Conservation (phyloP, 2,329 filamentous ascomycete genomes). For the Claviceps arundinis region DNA sequence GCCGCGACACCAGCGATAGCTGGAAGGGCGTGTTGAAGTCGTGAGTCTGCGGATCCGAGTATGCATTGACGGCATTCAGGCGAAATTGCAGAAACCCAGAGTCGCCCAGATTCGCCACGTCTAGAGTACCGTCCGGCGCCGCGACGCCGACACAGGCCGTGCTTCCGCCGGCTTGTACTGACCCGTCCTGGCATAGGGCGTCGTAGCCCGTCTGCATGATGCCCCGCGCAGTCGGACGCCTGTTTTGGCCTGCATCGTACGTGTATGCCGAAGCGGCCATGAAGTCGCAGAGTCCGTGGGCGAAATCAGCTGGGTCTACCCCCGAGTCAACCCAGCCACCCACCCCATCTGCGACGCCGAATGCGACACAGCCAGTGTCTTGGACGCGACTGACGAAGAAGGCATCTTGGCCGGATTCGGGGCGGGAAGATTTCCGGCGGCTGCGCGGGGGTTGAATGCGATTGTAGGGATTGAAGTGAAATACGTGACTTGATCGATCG, state of each 20-base stretch:
- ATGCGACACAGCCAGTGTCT: conserved; percentile 56
- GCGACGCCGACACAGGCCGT: conserved; percentile 84
- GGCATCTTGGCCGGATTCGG: conserved; percentile 82
- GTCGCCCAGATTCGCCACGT: conserved; percentile 90
- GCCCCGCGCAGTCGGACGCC: conserved; percentile 44
- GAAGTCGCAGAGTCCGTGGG: conserved; percentile 82
- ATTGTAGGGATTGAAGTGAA: conserved; percentile 57
- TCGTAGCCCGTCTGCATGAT: conserved; percentile 80
- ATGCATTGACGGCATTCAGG: conserved; percentile 70
- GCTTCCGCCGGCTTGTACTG: conserved; percentile 71
- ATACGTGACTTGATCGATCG: conserved; percentile 54
- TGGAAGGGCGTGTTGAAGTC: conserved; percentile 97
- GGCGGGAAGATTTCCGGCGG: conserved; percentile 32
- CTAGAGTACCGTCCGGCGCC: conserved; percentile 57
- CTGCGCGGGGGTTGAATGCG: conserved; percentile 36
- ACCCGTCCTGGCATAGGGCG: conserved; percentile 58
- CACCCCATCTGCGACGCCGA: conserved; percentile 88
- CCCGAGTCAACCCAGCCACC: conserved; percentile 90
- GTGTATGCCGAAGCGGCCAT: conserved; percentile 68
- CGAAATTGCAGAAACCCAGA: conserved; percentile 84
- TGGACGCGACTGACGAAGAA: conserved; percentile 85
- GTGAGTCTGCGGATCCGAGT: conserved; percentile 80
- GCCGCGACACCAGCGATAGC: conserved; percentile 72
- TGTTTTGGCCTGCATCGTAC: conserved; percentile 26
- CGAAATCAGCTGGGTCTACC: conserved; percentile 89